A percentile compares a stretch with the other conserved stretches of the same genome.
Conservation (phyloP, 768 basidiomycete species). For the Hysterangium stoloniferum region DNA sequence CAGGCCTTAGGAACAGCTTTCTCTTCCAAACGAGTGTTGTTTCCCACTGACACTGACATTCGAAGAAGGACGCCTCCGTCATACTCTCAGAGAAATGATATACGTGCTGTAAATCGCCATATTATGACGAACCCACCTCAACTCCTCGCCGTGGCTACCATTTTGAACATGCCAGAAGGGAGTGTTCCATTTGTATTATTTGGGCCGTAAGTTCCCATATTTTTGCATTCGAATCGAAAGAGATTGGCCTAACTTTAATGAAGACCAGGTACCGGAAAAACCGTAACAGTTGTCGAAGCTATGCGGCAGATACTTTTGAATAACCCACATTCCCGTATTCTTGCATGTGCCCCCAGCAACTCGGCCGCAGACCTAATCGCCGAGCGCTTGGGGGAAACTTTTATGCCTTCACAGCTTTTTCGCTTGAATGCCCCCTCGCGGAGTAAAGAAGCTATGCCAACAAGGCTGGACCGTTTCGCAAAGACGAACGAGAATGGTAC, state of each 20-base stretch:
- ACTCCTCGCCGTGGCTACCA: conserved; percentile 41
- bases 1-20: conserved; percentile 38
- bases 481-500: conserved; percentile 29
- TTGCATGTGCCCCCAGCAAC: conserved; percentile 64
- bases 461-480: conserved; percentile 31
- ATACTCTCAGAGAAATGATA: conserved; percentile 11
- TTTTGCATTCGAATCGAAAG: background rate
- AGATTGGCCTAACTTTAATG: background rate
- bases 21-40: conserved; percentile 36
- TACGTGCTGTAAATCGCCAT: conserved; percentile 18
- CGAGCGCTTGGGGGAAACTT: conserved; percentile 26
- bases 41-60: conserved; percentile 28
- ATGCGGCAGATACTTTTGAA: conserved; percentile 45
- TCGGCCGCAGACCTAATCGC: conserved; percentile 59
- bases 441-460: conserved; percentile 28
- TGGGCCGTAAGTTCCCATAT: conserved; percentile 44
- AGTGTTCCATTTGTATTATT: conserved; percentile 51
- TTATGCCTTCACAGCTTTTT: conserved; percentile 32
- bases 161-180: conserved; percentile 37
- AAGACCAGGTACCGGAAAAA: conserved; percentile 63
- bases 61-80: background rate
- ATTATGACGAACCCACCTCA: conserved; percentile 41
- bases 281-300: conserved; percentile 55
- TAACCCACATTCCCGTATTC: conserved; percentile 37
- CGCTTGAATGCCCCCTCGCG: conserved; percentile 47